Conservation (phyloP, 2,329 filamentous ascomycete species). For the Fusarium camptoceras region DNA sequence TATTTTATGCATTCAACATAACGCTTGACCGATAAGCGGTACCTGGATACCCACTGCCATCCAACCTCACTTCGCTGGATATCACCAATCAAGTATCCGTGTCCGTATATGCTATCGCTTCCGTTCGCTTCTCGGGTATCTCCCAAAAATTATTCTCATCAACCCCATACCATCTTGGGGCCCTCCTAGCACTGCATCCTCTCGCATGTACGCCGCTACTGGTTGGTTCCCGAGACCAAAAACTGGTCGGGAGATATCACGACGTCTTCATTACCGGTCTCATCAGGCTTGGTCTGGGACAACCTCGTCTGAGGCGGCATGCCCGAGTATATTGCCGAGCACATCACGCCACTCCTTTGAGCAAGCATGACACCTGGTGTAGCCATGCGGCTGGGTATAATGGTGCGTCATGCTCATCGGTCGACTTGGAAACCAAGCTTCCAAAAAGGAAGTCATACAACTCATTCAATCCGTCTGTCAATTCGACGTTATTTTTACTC, state of each 20-base stretch:
- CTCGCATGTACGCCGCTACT: background rate
- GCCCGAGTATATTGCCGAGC: conserved; percentile 18
- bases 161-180: background rate
- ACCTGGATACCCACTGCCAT: conserved; percentile 22
- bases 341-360: conserved; percentile 26
- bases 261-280: conserved; percentile 35
- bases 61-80: conserved; percentile 6
- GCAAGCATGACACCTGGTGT: conserved; percentile 39
- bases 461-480: conserved; percentile 43
- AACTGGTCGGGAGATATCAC: conserved; percentile 25
- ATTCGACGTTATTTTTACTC: conserved; percentile 51
- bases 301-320: conserved; percentile 31
- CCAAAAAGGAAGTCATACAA: conserved; percentile 36
- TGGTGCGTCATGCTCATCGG: conserved; percentile 42
- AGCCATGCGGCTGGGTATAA: conserved; percentile 47
- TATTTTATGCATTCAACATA: conserved; percentile 20
- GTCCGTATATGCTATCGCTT: background rate
- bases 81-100: conserved; percentile 15
- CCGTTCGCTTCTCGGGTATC: conserved; percentile 13
- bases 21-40: conserved; percentile 7
- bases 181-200: conserved; percentile 4
- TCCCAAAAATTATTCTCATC: conserved; percentile 4
- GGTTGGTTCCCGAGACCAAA: conserved; percentile 12
- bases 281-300: conserved; percentile 23
- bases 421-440: conserved; percentile 38